Conservation (phyloP, 2,329 filamentous ascomycete species). For the Aureobasidium sp. region DNA sequence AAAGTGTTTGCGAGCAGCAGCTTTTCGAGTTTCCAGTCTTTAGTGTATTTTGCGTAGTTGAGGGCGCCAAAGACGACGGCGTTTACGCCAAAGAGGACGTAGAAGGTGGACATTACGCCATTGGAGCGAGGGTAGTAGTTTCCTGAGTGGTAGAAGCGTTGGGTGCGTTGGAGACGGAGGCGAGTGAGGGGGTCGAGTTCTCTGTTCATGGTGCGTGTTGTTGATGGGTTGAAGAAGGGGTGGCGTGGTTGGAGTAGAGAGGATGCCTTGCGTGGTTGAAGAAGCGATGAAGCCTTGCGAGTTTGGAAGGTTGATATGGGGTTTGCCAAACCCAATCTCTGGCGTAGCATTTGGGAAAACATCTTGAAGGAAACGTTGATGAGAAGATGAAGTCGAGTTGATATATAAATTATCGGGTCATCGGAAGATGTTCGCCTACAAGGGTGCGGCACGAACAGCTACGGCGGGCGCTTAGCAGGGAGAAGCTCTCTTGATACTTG, state of each 20-base stretch:
- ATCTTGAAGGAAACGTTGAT: not conserved
- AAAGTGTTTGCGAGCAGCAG: constrained; percentile 26
- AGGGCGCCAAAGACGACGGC: constrained; percentile 31
- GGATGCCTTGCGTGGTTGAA: not conserved
- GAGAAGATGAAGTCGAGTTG: not conserved
- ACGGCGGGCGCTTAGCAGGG: not conserved
- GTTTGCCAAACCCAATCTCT: not conserved
- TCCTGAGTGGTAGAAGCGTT: constrained; percentile 2
- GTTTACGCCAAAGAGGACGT: constrained; percentile 34
- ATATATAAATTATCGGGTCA: not conserved
- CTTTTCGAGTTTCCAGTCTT: constrained; percentile 18
- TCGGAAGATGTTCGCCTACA: not conserved
- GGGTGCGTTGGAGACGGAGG: not conserved
- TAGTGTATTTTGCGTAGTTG: constrained; percentile 23
- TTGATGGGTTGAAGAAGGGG: constrained; percentile 3
- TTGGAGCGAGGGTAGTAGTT: not conserved
- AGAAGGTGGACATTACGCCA: constrained; percentile 22
- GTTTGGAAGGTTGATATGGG: not conserved
- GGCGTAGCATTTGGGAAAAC: constrained; percentile 5
- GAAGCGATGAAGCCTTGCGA: not conserved
- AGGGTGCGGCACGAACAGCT: not conserved
- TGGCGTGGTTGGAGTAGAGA: not conserved
- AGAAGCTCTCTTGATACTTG: not conserved
- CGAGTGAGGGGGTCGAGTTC: not conserved
- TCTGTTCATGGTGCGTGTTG: not conserved